Evolutionary conservation across 2,329 filamentous ascomycete genomes (phyloP).

Genomic region (Xylaria polymorpha): DNA sequence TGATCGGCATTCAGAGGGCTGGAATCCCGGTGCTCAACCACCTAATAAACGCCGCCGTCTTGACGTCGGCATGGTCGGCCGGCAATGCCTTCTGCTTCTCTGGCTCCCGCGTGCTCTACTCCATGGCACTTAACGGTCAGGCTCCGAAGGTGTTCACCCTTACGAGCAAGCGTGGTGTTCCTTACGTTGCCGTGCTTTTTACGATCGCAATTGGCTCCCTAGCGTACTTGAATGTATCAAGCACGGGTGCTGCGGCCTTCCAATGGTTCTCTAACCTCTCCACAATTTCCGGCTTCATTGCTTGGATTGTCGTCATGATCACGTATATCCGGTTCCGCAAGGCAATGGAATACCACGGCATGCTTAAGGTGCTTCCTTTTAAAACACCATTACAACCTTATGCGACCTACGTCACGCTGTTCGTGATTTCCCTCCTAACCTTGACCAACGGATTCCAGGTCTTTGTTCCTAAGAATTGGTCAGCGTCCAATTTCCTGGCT

Average conservation of each 20-base stretch:
- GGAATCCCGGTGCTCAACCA: slow-evolving; percentile 72
- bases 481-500: slow-evolving; percentile 70
- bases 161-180: slow-evolving; percentile 72
- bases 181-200: slow-evolving; percentile 64
- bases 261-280: slow-evolving; percentile 78
- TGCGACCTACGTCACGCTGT: slow-evolving; percentile 69
- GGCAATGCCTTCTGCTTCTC: slow-evolving; percentile 73
- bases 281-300: slow-evolving; percentile 70
- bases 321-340: slow-evolving; percentile 70
- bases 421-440: slow-evolving; percentile 69
- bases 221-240: slow-evolving; percentile 75
- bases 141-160: slow-evolving; percentile 70
- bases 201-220: slow-evolving; percentile 72
- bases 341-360: slow-evolving; percentile 64
- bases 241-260: slow-evolving; percentile 72
- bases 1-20: slow-evolving; percentile 74
- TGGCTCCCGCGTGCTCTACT: slow-evolving; percentile 76
- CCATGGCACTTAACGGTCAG: slow-evolving; percentile 73
- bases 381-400: slow-evolving; percentile 68
- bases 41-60: slow-evolving; percentile 75
- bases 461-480: slow-evolving; percentile 76
- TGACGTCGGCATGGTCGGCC: slow-evolving; percentile 73
- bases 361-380: slow-evolving; percentile 65
- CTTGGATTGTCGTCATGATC: slow-evolving; percentile 69
- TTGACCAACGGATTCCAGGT: slow-evolving; percentile 81